Conservation (phyloP, 176 grass and related monocot species). For the Carex cristatella region DNA sequence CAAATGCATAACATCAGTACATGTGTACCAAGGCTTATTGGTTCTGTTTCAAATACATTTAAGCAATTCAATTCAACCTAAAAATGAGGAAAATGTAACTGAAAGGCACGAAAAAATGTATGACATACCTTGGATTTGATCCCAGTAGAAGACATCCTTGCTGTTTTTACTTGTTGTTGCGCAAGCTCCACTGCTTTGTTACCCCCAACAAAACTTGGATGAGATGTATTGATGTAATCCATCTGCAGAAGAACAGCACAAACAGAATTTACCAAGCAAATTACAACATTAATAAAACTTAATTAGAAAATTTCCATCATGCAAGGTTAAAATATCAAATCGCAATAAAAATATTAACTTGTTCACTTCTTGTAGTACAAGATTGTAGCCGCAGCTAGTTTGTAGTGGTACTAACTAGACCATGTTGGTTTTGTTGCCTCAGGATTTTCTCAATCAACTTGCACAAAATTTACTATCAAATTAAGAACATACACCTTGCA, state of each 20-base stretch:
- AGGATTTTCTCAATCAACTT: neutral
- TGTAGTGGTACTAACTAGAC: neutral
- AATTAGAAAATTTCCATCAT: neutral
- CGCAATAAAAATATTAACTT: neutral
- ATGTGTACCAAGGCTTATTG: neutral
- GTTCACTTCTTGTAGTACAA: neutral
- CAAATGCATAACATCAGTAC: neutral
- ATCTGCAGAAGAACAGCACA: constrained; percentile 48
- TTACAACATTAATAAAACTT: neutral
- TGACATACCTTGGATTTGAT: constrained; percentile 62
- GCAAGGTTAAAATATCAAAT: neutral
- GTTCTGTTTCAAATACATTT: neutral
- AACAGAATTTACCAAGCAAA: neutral
- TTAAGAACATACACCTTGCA: neutral
- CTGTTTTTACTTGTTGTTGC: constrained; percentile 76
- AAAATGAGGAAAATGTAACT: neutral
- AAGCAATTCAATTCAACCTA: neutral
- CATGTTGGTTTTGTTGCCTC: neutral
- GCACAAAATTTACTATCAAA: neutral
- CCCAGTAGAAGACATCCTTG: constrained; percentile 36
- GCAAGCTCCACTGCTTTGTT: constrained; percentile 89
- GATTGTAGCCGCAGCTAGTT: neutral
- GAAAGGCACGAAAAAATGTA: neutral
- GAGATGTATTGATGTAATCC: constrained; percentile 98
- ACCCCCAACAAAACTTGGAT: constrained; percentile 92